Evolutionary conservation across 1,139 yeast genomes (phyloP).

Genomic region (Magnusiomyces paraingens): DNA sequence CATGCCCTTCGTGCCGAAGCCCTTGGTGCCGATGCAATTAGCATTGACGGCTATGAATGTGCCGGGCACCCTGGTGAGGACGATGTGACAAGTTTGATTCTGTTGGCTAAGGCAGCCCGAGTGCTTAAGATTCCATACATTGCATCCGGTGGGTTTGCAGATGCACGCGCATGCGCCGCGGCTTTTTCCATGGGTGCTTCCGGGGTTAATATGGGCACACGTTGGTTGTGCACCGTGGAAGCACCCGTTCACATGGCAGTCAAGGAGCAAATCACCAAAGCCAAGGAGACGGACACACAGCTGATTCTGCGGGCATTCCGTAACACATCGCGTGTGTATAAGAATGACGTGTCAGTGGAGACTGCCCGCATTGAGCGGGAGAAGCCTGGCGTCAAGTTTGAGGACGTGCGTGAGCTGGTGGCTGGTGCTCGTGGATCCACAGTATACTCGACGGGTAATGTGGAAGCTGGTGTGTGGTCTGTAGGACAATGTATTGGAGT

Average conservation of each 20-base stretch:
- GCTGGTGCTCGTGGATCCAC: conserved; percentile 30
- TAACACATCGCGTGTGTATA: conserved; percentile 32
- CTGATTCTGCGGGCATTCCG: conserved; percentile 29
- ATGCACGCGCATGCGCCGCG: conserved; percentile 33
- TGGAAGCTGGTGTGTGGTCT: conserved; percentile 33
- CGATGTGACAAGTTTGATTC: conserved; percentile 29
- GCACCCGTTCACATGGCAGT: conserved; percentile 32
- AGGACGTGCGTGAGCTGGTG: conserved; percentile 28
- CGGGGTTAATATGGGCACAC: conserved; percentile 35
- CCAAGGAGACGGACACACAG: conserved; percentile 31
- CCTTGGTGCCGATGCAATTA: conserved; percentile 32
- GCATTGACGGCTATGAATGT: conserved; percentile 35
- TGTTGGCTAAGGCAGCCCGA: conserved; percentile 29
- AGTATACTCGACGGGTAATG: conserved; percentile 31
- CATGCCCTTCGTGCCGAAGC: conserved; percentile 33
- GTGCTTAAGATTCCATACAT: conserved; percentile 30
- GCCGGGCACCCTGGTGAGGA: conserved; percentile 38
- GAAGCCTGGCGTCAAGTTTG: conserved; percentile 24
- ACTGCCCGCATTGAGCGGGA: conserved; percentile 28
- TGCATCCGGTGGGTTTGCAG: conserved; percentile 36
- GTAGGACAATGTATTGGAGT: conserved; percentile 31
- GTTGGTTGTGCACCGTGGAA: conserved; percentile 32
- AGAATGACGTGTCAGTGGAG: conserved; percentile 29
- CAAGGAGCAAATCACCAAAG: conserved; percentile 31
- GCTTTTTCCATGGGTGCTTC: conserved; percentile 34